Conservation (phyloP, 1,284 basidiomycete species). For the Albatrellus sp. region DNA sequence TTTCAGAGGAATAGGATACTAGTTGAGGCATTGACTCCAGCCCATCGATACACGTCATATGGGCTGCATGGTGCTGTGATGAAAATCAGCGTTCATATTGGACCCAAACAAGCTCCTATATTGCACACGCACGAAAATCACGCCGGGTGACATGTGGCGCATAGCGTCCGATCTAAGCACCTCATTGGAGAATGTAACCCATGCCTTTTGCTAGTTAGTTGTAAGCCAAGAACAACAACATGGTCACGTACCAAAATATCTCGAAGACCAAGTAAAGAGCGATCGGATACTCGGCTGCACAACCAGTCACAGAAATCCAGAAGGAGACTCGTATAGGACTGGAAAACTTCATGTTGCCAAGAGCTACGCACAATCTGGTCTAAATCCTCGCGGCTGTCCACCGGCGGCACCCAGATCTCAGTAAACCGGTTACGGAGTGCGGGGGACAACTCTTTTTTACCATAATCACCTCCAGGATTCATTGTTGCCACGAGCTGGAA, state of each 20-base stretch:
- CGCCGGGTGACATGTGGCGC: constrained; percentile 28
- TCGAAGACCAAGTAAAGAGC: constrained; percentile 65
- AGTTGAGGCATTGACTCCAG: constrained; percentile 67
- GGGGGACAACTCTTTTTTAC: constrained; percentile 97
- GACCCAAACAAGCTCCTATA: background rate
- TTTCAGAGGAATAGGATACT: constrained; percentile 36
- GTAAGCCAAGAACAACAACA: too few relatives aligned
- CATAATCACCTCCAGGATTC: constrained; percentile 99
- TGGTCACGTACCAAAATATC: constrained; percentile 69
- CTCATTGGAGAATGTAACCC: constrained; percentile 82
- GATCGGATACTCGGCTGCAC: constrained; percentile 50
- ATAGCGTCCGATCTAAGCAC: constrained; percentile 26
- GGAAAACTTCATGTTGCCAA: constrained; percentile 56
- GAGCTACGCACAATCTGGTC: constrained; percentile 67
- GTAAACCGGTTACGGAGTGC: constrained; percentile 97
- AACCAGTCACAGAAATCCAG: constrained; percentile 84
- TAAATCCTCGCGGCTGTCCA: constrained; percentile 70
- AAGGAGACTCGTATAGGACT: constrained; percentile 48
- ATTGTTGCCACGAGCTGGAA: constrained; percentile 97
- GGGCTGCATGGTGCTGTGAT: constrained; percentile 74
- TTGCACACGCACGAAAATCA: constrained; percentile 61
- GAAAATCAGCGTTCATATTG: constrained; percentile 5
- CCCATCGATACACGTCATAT: constrained; percentile 81
- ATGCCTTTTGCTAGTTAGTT: constrained; percentile 45
- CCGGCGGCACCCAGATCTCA: constrained; percentile 95